Conservation (phyloP, 768 basidiomycete genomes). For the Auriculariales sp. region DNA sequence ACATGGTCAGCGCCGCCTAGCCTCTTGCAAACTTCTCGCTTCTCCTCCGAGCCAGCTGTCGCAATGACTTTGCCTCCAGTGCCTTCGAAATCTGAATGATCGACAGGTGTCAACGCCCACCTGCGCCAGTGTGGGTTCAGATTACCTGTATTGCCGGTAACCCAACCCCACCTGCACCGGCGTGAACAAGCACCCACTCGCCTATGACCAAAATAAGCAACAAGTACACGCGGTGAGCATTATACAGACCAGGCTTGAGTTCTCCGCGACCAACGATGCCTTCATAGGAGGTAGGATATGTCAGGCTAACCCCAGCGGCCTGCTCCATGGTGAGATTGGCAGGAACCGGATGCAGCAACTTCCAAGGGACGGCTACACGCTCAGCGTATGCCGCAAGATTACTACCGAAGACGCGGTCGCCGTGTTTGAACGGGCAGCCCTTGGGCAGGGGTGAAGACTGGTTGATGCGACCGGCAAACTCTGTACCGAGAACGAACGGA, state of each 20-base stretch:
- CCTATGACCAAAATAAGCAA: slow-evolving; percentile 24
- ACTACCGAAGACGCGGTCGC: slow-evolving; percentile 81
- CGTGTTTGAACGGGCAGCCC: slow-evolving; percentile 63
- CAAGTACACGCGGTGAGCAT: background rate
- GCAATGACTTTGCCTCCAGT: slow-evolving; percentile 92
- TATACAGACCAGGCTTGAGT: slow-evolving; percentile 47
- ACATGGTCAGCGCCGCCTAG: slow-evolving; percentile 72
- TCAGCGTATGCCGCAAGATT: slow-evolving; percentile 74
- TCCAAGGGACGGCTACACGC: slow-evolving; percentile 41
- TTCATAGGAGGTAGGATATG: slow-evolving; percentile 89
- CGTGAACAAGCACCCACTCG: slow-evolving; percentile 87
- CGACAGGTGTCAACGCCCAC: background rate
- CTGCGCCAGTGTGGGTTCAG: background rate
- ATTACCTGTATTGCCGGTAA: slow-evolving; percentile 75
- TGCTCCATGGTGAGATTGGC: slow-evolving; percentile 67
- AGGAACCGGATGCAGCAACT: slow-evolving; percentile 49
- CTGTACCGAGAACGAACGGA: slow-evolving; percentile 73
- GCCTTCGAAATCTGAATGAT: slow-evolving; percentile 24
- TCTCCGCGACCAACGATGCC: slow-evolving; percentile 76
- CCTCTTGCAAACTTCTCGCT: slow-evolving; percentile 62
- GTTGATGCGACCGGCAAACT: slow-evolving; percentile 74
- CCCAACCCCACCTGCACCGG: slow-evolving; percentile 93
- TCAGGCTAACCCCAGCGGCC: slow-evolving; percentile 76
- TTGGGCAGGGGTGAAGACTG: slow-evolving; percentile 57
- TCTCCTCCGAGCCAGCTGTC: slow-evolving; percentile 66